phyloP scores from a whole-genome alignment of 805 yeast species.

The Teunomyces lycoperdinae region DNA sequence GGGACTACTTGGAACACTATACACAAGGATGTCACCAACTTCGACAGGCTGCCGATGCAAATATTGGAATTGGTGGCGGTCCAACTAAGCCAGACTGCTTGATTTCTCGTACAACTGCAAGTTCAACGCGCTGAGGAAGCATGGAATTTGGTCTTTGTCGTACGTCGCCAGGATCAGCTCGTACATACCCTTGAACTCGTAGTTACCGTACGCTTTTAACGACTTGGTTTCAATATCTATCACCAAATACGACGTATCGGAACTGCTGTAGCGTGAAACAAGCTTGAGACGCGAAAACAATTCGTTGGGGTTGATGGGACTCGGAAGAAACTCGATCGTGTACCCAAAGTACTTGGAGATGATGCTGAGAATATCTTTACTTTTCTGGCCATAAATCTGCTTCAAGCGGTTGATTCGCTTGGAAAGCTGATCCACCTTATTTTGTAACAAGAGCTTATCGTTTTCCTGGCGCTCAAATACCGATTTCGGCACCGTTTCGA shows the following conservation, averaged over 20 bases:
- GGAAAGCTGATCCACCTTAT: conserved; percentile 44
- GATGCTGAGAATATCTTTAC: conserved; percentile 67
- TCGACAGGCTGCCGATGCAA: conserved; percentile 38
- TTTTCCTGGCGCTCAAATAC: conserved; percentile 60
- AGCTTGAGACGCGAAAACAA: conserved; percentile 54
- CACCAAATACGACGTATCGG: conserved; percentile 43
- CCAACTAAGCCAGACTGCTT: not conserved
- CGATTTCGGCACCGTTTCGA: conserved; percentile 51
- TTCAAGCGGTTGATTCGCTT: conserved; percentile 54
- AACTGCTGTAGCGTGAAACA: conserved; percentile 41
- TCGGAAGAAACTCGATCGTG: conserved; percentile 60
- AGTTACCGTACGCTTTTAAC: conserved; percentile 48
- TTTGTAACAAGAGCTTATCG: conserved; percentile 49
- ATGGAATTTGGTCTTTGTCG: conserved; percentile 71
- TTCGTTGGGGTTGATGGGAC: conserved; percentile 41
- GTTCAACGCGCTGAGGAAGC: conserved; percentile 73
- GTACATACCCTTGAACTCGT: conserved; percentile 35
- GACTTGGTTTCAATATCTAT: conserved; percentile 57
- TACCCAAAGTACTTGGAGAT: conserved; percentile 71
- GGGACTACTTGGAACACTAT: conserved; percentile 61
- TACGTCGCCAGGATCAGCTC: conserved; percentile 60
- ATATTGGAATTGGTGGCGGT: conserved; percentile 27
- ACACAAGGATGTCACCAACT: conserved; percentile 47
- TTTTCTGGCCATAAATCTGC: conserved; percentile 60
- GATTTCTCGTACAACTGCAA: conserved; percentile 55